Evolutionary conservation across 1,139 yeast species (phyloP), one percentile per base, ranked within the genome.

Genomic region (Pichiaceae sp.): DNA sequence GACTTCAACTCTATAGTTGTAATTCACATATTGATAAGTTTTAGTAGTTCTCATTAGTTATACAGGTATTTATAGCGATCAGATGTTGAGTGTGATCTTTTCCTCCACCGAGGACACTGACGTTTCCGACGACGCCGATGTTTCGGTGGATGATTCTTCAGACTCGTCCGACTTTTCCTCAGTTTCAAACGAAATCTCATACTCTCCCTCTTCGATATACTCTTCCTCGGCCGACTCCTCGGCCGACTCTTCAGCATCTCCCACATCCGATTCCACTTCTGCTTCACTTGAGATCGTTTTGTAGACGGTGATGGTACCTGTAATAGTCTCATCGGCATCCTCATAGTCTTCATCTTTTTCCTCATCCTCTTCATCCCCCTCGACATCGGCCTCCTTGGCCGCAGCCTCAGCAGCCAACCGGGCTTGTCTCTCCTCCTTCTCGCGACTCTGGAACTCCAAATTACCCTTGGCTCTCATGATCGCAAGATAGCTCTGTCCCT

Each of bases 381-480:
- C 32, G 33, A 3, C 14, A 6, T 9, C 31, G 11, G 8, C 31
- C 12, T 17, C 18, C 18, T 9, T 11, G 31, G 31, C 18, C 7
- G 18, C 36, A 27, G 15, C 24, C 24, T 30, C 42, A 14, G 24
- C 26, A 16, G 17, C 29, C 24, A 12, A 25, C 16, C 3, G 25
- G 31, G 33, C 37, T 32, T 38, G 39, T 30, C 45, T 40, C 33
- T 49, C 57, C 20, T 41, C 48, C 32, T 41, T 45, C 54, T 82
- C 89, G 47, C 93, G 73, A 42, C 66, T 63, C 60, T 86, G 96
- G 57, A 83, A 81, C 15, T 81, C 80, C 32, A 83, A 61, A 52
- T 87, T 89, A 16, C 95, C 94, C 55, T 78, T 74, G 12, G 94
- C 89, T 51, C 96, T 70, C 41, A 81, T 66, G 36, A 84, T 71